phyloP scores from a whole-genome alignment of 257 asterid genomes.

The Solanum rostratum region DNA sequence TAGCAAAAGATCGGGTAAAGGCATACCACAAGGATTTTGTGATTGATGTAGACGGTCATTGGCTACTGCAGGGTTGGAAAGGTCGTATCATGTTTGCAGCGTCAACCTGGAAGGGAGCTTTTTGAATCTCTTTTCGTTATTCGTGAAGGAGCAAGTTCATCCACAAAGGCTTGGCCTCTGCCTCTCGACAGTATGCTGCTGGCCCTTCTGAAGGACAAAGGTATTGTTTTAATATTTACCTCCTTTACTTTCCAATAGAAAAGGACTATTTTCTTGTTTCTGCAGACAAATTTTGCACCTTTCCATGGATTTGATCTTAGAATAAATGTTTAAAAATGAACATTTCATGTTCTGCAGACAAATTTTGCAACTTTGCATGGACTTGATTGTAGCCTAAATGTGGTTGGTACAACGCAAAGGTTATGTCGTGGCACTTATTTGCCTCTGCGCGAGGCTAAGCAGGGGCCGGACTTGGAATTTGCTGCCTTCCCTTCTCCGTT shows the following conservation, averaged over 20 bases:
- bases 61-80: conserved; percentile 43
- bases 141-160: background rate
- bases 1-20: conserved; percentile 13
- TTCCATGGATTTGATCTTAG: background rate
- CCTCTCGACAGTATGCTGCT: background rate
- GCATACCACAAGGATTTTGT: conserved; percentile 24
- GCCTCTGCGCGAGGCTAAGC: background rate
- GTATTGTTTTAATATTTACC: background rate
- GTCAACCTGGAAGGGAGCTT: conserved; percentile 23
- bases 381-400: background rate
- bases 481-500: background rate
- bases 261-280: background rate
- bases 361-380: background rate
- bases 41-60: conserved; percentile 23
- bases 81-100: conserved; percentile 26
- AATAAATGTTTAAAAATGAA: background rate
- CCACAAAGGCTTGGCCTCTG: background rate
- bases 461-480: background rate
- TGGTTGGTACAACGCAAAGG: background rate
- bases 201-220: background rate
- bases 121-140: background rate
- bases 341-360: background rate
- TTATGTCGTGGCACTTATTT: background rate
- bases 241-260: background rate
- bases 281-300: background rate